Conservation (phyloP, 345 rosid genomes). For the Arabidopsis suecica region DNA sequence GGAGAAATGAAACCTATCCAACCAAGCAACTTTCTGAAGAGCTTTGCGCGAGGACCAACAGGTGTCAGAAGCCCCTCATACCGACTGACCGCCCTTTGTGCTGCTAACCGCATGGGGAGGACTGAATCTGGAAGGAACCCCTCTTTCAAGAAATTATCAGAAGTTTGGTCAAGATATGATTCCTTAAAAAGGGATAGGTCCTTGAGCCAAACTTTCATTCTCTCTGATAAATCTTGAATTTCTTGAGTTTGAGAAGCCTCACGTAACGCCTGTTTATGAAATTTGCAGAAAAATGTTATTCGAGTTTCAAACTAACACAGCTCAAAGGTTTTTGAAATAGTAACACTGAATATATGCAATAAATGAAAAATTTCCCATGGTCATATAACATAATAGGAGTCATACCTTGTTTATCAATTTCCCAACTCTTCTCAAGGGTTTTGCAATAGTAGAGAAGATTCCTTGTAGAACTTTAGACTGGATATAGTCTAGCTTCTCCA, state of each 20-base stretch:
- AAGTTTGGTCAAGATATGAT: slow-evolving; percentile 55
- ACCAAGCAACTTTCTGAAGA: slow-evolving; percentile 71
- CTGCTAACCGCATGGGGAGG: slow-evolving; percentile 89
- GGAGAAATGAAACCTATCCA: slow-evolving; percentile 77
- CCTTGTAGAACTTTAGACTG: slow-evolving; percentile 80
- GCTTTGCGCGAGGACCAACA: slow-evolving; percentile 89
- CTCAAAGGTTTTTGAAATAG: slow-evolving; percentile 8
- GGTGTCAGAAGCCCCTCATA: slow-evolving; percentile 85
- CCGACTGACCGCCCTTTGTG: slow-evolving; percentile 90
- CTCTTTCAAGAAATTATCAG: slow-evolving; percentile 48
- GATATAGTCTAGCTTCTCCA: slow-evolving; percentile 87
- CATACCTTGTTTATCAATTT: slow-evolving; percentile 73
- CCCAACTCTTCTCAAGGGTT: slow-evolving; percentile 78
- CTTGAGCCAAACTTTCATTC: slow-evolving; percentile 66
- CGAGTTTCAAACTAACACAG: slow-evolving; percentile 10
- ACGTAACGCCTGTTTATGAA: slow-evolving; percentile 56
- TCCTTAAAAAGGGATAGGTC: slow-evolving; percentile 61
- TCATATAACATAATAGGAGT: neutral
- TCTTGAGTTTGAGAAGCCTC: slow-evolving; percentile 58
- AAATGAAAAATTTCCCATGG: neutral
- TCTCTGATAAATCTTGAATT: slow-evolving; percentile 57
- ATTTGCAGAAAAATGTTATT: slow-evolving; percentile 24
- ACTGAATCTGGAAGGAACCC: slow-evolving; percentile 63
- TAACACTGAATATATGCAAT: slow-evolving; percentile 9
- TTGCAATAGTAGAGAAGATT: slow-evolving; percentile 66